Percentiles rank a stretch among this genome's conserved stretches.
These are phyloP conservation scores for Poronia punctata DNA, from an alignment of 495 filamentous ascomycete species.

Conservation along the genomic window DNA sequence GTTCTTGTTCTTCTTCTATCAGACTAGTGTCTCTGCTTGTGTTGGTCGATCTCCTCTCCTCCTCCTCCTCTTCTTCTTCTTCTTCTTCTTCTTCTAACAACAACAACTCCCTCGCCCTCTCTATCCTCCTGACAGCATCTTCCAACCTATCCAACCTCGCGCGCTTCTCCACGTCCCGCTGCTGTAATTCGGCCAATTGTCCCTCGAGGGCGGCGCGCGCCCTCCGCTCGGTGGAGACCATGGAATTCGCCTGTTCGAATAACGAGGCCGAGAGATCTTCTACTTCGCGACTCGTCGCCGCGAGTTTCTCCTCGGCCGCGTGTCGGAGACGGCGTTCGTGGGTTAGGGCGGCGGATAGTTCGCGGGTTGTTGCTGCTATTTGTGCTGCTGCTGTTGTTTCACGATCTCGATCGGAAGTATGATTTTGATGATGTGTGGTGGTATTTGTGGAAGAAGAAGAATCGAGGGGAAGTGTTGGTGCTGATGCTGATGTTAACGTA, in stretches of 20 bases:
- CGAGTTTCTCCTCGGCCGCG: conserved; percentile 66
- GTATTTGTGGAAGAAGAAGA: too few relatives aligned
- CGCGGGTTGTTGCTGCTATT: conserved; percentile 20
- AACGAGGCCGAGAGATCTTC: conserved; percentile 82
- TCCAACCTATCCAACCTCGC: conserved; percentile 67
- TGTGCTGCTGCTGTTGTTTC: conserved; percentile 14
- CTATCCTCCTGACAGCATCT: conserved; percentile 71
- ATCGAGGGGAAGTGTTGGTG: not conserved
- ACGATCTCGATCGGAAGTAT: too few relatives aligned
- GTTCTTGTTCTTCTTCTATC: conserved; percentile 3
- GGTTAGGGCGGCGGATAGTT: conserved; percentile 61
- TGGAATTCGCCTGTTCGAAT: conserved; percentile 93
- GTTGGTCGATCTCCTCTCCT: conserved; percentile 8
- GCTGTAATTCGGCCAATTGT: conserved; percentile 60
- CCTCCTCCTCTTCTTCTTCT: conserved; percentile 10
- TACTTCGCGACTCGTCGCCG: conserved; percentile 67
- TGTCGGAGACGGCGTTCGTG: conserved; percentile 65
- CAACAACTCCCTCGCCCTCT: conserved; percentile 59
- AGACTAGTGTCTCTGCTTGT: not conserved
- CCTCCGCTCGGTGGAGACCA: conserved; percentile 86
- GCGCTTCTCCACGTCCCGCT: conserved; percentile 63
- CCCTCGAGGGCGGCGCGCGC: conserved; percentile 75
- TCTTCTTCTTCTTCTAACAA: conserved; percentile 18
- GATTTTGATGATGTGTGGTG: too few relatives aligned
- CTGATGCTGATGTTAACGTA: conserved; percentile 20